Evolutionary conservation across 2,329 filamentous ascomycete species (phyloP).

Genomic region (Cucurbitaria berberidis): DNA sequence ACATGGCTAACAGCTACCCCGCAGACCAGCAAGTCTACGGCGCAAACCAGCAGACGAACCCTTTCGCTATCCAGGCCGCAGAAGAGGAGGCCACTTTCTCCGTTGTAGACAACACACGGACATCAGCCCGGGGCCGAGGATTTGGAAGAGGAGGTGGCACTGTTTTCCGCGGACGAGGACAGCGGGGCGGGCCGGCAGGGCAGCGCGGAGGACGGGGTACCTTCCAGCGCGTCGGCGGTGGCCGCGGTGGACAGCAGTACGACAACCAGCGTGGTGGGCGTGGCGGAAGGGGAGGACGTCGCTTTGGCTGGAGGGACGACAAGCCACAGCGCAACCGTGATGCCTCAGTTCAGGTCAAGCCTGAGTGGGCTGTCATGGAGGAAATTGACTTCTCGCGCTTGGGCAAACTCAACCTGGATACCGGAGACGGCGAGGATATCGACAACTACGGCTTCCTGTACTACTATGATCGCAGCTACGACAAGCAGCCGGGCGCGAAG

Average conservation of each 20-base stretch:
- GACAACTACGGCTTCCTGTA: conserved; percentile 97
- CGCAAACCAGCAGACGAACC: conserved; percentile 76
- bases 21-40: conserved; percentile 96
- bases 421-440: conserved; percentile 92
- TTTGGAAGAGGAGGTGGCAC: conserved; percentile 87
- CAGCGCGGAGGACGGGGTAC: conserved; percentile 74
- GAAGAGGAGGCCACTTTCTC: conserved; percentile 98
- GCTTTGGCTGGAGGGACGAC: conserved; percentile 99
- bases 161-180: conserved; percentile 78
- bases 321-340: conserved; percentile 97
- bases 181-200: conserved; percentile 73
- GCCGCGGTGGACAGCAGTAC: conserved; percentile 70
- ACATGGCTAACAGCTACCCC: conserved; percentile 20
- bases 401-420: conserved; percentile 92
- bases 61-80: conserved; percentile 86
- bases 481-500: conserved; percentile 87
- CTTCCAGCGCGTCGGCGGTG: conserved; percentile 75
- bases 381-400: conserved; percentile 98
- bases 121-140: conserved; percentile 78
- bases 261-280: conserved; percentile 72
- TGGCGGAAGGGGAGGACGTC: conserved; percentile 76
- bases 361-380: conserved; percentile 93
- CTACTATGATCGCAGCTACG: conserved; percentile 95
- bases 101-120: conserved; percentile 92
- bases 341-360: conserved; percentile 93